Evolutionary conservation across 441 rosid genomes (phyloP), one percentile per base, ranked within the genome.

Genomic region (Bruguiera hainesii): DNA sequence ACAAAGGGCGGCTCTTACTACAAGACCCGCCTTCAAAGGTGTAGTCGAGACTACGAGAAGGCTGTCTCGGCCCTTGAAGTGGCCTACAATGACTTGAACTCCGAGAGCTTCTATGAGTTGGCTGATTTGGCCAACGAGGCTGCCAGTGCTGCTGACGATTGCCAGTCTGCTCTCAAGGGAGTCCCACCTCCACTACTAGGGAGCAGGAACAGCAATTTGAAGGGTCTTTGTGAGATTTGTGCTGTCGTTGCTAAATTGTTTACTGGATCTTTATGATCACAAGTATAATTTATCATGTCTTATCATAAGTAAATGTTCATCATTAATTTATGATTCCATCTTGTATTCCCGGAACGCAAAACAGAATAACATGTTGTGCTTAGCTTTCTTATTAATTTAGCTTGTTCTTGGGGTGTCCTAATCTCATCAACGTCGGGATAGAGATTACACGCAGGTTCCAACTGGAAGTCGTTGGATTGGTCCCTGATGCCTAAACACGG

Each of bases 31-130:
- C 82, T 80, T 1, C 46, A 63, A 19, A 37, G 26, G 7, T 80
- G 82, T 62, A 15, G 60, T 6, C 46, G 19, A 20, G 70, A 74
- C 31, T 82, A 82, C 39, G 19, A 18, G 2, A 48, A 19, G 53
- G 79, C 74, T 6, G 25, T 61, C 52, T 55, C 28, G 4, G 57
- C 64, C 0, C 31, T 78, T 2, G 61, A 5, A 13, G 50, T 42
- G 63, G 79, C 79, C 4, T 33, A 60, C 35, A 49, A 68, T 15
- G 75, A 78, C 63, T 58, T 83, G 75, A 69, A 80, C 62, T 78
- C 84, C 6, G 81, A 80, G 67, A 73, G 76, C 31, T 80, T 49
- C 61, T 76, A 59, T 39, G 71, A 63, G 26, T 5, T 80, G 67
- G 69, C 39, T 15, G 26, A 61, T 23, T 37, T 63, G 56, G 72